Conservation (phyloP, 345 rosid species). For the Populus davidiana region DNA sequence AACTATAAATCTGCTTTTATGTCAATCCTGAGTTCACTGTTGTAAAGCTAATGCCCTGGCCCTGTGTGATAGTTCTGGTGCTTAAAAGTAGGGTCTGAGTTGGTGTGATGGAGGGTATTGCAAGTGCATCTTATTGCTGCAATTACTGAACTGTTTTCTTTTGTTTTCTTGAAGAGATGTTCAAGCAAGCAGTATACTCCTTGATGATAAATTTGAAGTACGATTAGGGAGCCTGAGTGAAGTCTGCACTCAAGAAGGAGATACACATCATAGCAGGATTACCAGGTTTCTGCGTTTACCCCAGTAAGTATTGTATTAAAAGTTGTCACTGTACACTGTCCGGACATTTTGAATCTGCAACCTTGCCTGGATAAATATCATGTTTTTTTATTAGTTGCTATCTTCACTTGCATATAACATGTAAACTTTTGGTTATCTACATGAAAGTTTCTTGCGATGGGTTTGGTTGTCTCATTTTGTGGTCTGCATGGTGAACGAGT, state of each 20-base stretch:
- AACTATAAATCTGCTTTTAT: neutral
- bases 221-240: slow-evolving; percentile 90
- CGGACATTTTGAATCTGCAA: neutral
- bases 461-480: neutral
- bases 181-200: slow-evolving; percentile 99
- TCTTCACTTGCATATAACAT: neutral
- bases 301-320: slow-evolving; percentile 57
- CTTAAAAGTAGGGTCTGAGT: no score
- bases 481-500: neutral
- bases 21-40: neutral
- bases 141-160: slow-evolving; percentile 27
- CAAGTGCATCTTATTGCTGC: neutral
- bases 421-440: neutral
- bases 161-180: slow-evolving; percentile 66
- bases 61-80: neutral
- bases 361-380: neutral
- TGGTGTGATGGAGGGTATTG: no score
- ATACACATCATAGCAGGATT: slow-evolving; percentile 79
- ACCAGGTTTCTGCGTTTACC: slow-evolving; percentile 83
- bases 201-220: slow-evolving; percentile 97
- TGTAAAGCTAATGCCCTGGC: neutral
- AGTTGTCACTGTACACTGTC: neutral
- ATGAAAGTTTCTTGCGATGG: neutral
- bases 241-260: slow-evolving; percentile 81
- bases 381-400: neutral